Percentiles rank a stretch among this genome's conserved stretches.
Conservation (phyloP, 805 yeast species). For the Hanseniaspora meyeri region DNA sequence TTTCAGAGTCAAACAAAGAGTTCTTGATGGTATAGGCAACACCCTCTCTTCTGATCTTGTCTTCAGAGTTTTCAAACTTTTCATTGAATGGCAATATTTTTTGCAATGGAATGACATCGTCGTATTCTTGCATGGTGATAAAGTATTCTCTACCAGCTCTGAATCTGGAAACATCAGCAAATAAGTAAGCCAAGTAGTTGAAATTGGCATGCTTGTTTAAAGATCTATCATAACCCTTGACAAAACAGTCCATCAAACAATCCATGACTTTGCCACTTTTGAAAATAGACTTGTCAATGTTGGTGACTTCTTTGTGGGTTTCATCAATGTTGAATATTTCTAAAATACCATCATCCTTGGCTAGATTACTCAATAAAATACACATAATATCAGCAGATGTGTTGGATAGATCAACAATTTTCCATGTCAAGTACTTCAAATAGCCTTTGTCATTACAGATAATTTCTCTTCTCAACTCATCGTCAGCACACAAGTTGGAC, state of each 20-base stretch:
- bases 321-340: slow-evolving; percentile 34
- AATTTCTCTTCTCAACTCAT: slow-evolving; percentile 41
- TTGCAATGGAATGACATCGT: slow-evolving; percentile 65
- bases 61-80: slow-evolving; percentile 40
- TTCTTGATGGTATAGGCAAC: slow-evolving; percentile 88
- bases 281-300: slow-evolving; percentile 38
- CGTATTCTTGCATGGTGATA: slow-evolving; percentile 58
- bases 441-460: slow-evolving; percentile 56
- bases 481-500: slow-evolving; percentile 70
- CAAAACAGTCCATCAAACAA: slow-evolving; percentile 78
- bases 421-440: slow-evolving; percentile 35
- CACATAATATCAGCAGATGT: slow-evolving; percentile 68
- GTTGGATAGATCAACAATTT: slow-evolving; percentile 45
- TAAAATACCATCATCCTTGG: slow-evolving; percentile 58
- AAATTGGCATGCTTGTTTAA: slow-evolving; percentile 61
- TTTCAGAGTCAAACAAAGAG: slow-evolving; percentile 64
- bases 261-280: slow-evolving; percentile 52
- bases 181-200: slow-evolving; percentile 76
- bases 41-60: slow-evolving; percentile 76
- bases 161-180: slow-evolving; percentile 80
- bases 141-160: slow-evolving; percentile 65
- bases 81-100: slow-evolving; percentile 74
- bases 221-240: slow-evolving; percentile 63
- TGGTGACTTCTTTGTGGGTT: slow-evolving; percentile 24
- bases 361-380: slow-evolving; percentile 73